Base-by-base conservation (phyloP, 176 grass and related monocot species). In the Carex scoparia region DNA sequence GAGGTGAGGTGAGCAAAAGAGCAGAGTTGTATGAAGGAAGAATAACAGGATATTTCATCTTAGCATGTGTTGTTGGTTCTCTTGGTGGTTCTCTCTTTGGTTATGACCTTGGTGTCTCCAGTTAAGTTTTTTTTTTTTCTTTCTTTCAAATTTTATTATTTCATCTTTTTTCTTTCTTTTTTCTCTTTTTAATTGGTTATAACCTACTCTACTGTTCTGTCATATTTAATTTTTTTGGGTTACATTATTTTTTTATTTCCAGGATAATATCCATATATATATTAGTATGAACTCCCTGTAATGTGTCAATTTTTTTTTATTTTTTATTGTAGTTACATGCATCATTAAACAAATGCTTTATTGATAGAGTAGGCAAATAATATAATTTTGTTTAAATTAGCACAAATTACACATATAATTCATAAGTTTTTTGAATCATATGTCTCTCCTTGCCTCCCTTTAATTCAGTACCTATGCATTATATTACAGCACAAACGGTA, bases 41-140 rank as follows among this genome's bases (percentile, higher is more conserved):
- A 86, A 91, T 95, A 84, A 99, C 96, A 1, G 19, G 87, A 3
- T 99, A 99, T 84, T 95, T 99, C 81, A 86, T 99, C 54, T 85
- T 99, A 73, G 93, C 96, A 1, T 99, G 96, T 86, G 51, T 94
- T 86, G 93, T 99, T 40, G 93, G 96, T 14, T 99, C 96, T 32
- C 92, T 99, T 12, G 96, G 96, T 5, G 96, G 96, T 38, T 99
- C 96, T n/a, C 96, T 99, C 69, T 99, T 99, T 81, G 96, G 96
- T 15, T 99, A 95, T 35, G 96, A 99, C 84, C 96, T 99, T 79
- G 96, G 96, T 13, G 93, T 99, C 31, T 99, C 96, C 13, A 92
- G 96, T 98, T 77, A 44, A 93, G 90, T 88, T 1, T 0, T 9
- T 48, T 28, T 28, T 33, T 5, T 48, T 18, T 1, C 4, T 9